Evolutionary conservation across 495 filamentous ascomycete genomes (phyloP), one percentile per base, ranked within the genome.

Genomic region (Cercophora scortea): DNA sequence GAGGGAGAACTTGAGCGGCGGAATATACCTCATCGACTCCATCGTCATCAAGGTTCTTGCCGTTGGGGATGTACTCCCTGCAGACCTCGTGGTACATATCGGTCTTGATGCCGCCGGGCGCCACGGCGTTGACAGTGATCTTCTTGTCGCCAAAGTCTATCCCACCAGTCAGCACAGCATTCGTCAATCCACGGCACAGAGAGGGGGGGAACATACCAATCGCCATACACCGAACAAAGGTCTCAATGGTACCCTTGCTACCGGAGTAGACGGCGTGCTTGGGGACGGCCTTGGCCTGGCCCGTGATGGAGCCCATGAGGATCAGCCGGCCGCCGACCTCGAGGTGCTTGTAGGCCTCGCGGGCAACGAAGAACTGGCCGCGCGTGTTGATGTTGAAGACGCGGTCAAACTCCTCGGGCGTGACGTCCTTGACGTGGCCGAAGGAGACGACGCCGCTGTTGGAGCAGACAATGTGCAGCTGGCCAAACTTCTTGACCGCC

Each of bases 311-410:
- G 17, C 78, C 79, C 70, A 78, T 85, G 8, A 84, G 65, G 56
- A 85, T 78, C 61, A 85, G 75, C 58, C 82, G 75, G 47, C 82
- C 83, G 42, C 80, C 80, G 41, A 79, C 71, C 54, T 70, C 68
- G 62, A 82, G 71, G 65, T 85, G 72, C 68, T 78, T 79, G 65
- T 82, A 82, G 7, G 79, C 84, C 68, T 85, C 77, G 63, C 83
- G 80, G 49, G 82, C 84, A 44, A 89, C 83, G 72, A 91, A 90
- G 78, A 90, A 91, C 68, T 92, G 88, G 2, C 80, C 89, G 1
- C 86, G 79, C 5, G 79, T 79, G 71, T 94, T 94, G 52, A 91
- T 67, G 66, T 80, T 80, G 72, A 92, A 89, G 49, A 91, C 82
- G 40, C 78, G 74, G 68, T 92, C 87, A 74, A 84, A 91, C 58